Evolutionary conservation across 192 early-diverging fungal genomes (phyloP).

Genomic region (Kappamyces sp.): DNA sequence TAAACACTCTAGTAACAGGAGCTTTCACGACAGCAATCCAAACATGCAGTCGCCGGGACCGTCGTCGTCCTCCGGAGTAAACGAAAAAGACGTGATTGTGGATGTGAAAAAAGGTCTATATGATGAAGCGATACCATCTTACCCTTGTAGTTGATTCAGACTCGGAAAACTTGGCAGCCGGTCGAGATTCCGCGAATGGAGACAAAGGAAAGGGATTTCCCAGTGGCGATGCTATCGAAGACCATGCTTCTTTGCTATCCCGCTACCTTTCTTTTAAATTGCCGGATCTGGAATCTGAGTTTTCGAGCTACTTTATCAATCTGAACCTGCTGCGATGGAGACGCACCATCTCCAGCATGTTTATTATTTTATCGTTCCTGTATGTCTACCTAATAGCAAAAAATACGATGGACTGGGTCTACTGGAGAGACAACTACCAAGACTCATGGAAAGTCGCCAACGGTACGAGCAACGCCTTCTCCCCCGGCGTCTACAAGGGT

Average conservation of each 20-base stretch:
- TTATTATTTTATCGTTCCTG: constrained; percentile 15
- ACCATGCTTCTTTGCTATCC: constrained; percentile 10
- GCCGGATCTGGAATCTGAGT: constrained; percentile 28
- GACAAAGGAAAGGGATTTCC: too few species aligned
- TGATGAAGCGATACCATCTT: too few species aligned
- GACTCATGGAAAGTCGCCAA: constrained; percentile 14
- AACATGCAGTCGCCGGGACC: too few species aligned
- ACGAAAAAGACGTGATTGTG: too few species aligned
- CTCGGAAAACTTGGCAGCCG: too few species aligned
- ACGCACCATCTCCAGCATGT: constrained; percentile 18
- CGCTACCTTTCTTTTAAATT: constrained; percentile 15
- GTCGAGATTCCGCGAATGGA: too few species aligned
- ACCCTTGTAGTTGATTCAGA: too few species aligned
- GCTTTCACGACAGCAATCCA: too few species aligned
- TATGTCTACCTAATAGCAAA: constrained; percentile 33
- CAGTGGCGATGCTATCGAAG: background rate
- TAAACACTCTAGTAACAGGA: too few species aligned
- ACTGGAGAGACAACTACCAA: constrained; percentile 11
- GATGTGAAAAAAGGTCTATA: too few species aligned
- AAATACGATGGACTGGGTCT: constrained; percentile 15
- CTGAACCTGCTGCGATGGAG: constrained; percentile 24
- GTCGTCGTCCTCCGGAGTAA: too few species aligned
- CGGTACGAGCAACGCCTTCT: constrained; percentile 6
- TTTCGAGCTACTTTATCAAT: constrained; percentile 24
- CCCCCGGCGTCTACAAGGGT: constrained; percentile 9